Evolutionary conservation across 306 rosid genomes (phyloP).

Genomic region (Inga leiocalycina): DNA sequence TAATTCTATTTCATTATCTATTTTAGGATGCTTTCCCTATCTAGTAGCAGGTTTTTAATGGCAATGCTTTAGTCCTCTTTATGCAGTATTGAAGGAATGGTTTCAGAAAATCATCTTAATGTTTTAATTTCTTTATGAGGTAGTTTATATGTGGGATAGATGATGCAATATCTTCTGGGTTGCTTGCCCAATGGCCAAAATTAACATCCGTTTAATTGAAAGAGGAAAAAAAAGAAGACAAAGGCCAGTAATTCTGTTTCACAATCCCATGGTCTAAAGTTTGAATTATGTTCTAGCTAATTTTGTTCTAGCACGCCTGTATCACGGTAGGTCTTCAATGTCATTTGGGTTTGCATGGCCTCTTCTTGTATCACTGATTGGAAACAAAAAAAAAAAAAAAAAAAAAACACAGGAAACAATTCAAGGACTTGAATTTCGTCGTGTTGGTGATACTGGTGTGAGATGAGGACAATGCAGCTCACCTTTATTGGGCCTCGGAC

Average conservation of each 20-base stretch:
- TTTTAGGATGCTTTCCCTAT: slow-evolving; percentile 17
- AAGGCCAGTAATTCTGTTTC: not conserved
- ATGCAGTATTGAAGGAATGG: slow-evolving; percentile 25
- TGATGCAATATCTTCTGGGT: not conserved
- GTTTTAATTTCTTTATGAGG: not conserved
- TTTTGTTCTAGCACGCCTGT: too few relatives aligned
- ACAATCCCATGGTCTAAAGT: too few relatives aligned
- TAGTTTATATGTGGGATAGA: not conserved
- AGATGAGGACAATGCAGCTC: not conserved
- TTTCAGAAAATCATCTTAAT: not conserved
- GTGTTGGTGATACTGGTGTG: not conserved
- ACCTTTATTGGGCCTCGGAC: not conserved
- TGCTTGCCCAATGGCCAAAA: not conserved
- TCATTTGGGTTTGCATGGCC: too few relatives aligned
- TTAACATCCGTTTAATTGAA: not conserved
- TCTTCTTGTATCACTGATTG: too few relatives aligned
- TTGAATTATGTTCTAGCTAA: too few relatives aligned
- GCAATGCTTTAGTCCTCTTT: slow-evolving; percentile 25
- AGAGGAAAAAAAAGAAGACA: too few relatives aligned
- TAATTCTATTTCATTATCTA: slow-evolving; percentile 10
- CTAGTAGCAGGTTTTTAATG: slow-evolving; percentile 30
- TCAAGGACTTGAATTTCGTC: not conserved
- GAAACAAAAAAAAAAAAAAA: too few relatives aligned
- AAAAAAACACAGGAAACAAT: too few relatives aligned
- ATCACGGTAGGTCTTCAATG: too few relatives aligned